A percentile compares a stretch with the other conserved stretches of the same genome.
Conservation (phyloP, 352 stramenopile species). For the Globisporangium cederbergense region DNA sequence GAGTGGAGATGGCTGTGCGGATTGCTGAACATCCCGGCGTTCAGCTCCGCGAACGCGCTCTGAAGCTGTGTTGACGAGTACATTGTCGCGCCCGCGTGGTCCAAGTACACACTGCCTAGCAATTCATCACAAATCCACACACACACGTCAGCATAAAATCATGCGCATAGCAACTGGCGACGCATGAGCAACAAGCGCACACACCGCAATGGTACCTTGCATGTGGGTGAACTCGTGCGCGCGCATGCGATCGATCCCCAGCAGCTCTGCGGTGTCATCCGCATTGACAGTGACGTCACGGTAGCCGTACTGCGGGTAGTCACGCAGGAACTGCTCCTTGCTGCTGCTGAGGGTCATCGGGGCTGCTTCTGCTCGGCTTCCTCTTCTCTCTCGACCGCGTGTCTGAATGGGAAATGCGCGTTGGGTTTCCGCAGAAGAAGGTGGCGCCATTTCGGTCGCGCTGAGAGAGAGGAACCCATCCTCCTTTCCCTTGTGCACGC, state of each 20-base stretch:
- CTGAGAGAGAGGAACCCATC: not conserved
- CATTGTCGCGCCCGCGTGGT: slow-evolving; percentile 83
- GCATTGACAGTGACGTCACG: not conserved
- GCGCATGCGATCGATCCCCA: slow-evolving; percentile 43
- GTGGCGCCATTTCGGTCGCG: not conserved
- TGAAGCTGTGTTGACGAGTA: slow-evolving; percentile 67
- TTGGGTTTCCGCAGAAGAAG: no score
- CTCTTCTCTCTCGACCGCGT: not conserved
- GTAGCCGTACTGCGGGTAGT: slow-evolving; percentile 15
- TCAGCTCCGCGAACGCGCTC: slow-evolving; percentile 43
- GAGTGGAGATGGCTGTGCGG: slow-evolving; percentile 45
- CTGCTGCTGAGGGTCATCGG: not conserved
- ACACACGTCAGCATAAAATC: not conserved
- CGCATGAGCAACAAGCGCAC: not conserved
- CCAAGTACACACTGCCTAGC: slow-evolving; percentile 61
- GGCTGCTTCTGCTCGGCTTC: not conserved
- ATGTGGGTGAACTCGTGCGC: slow-evolving; percentile 43
- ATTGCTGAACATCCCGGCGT: slow-evolving; percentile 51
- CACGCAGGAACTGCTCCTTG: slow-evolving; percentile 17
- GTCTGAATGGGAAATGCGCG: slow-evolving; percentile 8
- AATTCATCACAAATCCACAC: not conserved
- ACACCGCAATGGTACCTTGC: slow-evolving; percentile 17
- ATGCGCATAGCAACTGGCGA: not conserved
- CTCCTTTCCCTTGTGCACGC: not conserved
- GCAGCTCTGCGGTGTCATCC: slow-evolving; percentile 6